Conservation (phyloP, 768 basidiomycete genomes). For the Auricularia cornea region DNA sequence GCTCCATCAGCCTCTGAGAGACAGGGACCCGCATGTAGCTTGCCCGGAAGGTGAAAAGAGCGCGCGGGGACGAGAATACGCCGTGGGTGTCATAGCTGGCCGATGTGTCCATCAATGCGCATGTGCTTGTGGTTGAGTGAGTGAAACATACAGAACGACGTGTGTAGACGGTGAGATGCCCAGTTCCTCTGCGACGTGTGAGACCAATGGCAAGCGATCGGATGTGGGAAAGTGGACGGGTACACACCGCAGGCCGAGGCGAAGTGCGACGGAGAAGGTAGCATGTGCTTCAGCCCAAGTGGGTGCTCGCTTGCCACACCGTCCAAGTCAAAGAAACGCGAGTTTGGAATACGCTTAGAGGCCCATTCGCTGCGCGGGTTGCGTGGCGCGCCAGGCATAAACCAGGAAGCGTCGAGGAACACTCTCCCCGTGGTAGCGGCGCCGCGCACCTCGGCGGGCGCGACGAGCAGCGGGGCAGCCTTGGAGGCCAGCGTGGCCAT, state of each 20-base stretch:
- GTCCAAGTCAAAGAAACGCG: conserved; percentile 75
- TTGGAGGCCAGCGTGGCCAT: not conserved
- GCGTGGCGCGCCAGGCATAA: conserved; percentile 83
- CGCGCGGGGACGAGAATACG: conserved; percentile 86
- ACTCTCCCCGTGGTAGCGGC: conserved; percentile 9
- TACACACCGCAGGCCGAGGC: conserved; percentile 70
- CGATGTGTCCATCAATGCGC: conserved; percentile 5
- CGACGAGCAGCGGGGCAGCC: conserved; percentile 24
- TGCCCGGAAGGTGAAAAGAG: conserved; percentile 84
- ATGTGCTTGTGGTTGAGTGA: conserved; percentile 2
- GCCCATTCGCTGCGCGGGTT: conserved; percentile 62
- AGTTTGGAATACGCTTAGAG: conserved; percentile 56
- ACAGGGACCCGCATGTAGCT: not conserved
- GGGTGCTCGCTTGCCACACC: conserved; percentile 64
- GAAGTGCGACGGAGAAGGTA: conserved; percentile 67
- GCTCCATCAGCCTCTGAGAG: not conserved
- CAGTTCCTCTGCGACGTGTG: conserved; percentile 41
- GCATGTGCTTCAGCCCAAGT: conserved; percentile 88
- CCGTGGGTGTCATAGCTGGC: conserved; percentile 82
- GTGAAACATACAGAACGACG: conserved; percentile 61
- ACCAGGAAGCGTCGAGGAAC: conserved; percentile 74
- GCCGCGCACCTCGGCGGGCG: conserved; percentile 24
- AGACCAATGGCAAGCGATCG: conserved; percentile 4
- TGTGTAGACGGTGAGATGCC: conserved; percentile 69
- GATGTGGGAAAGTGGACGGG: conserved; percentile 3